Base-by-base conservation (phyloP, 495 filamentous ascomycete species). In the Daldinia decipiens region DNA sequence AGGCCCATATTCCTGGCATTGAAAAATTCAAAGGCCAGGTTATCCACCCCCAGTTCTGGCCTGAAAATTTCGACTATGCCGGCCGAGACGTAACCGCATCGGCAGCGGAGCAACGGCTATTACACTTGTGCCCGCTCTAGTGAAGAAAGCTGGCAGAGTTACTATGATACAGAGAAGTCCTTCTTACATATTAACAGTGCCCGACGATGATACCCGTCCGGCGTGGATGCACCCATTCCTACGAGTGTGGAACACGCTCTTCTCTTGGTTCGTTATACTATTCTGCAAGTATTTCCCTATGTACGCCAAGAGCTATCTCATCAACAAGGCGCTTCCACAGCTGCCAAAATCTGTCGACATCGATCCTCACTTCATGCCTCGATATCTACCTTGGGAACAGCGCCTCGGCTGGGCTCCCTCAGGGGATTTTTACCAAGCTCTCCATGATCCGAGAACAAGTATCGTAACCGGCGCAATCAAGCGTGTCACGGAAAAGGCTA, bases 301-400 rank as follows among this genome's bases (percentile, higher is more conserved):
- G 12, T 59, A 79, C 5, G 83, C 86, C 1, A 76, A 82, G 11
- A 80, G 75, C 59, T 29, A 87, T n/a, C 59, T 94, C 5, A 75
- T 73, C 13, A 61, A 70, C 6, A 68, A 62, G 24, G 82, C 85
- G 13, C 73, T 78, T 32, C 59, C 72, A 17, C 81, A 86, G 36
- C 83, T 95, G 2, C 89, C 90, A 4, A 59, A 72, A 3, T 79
- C 79, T 47, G 79, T 91, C 43, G 81, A 86, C 12, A 65, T 84
- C 38, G 87, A 91, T 39, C 87, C 87, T 2, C 88, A 93, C 73
- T 95, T 94, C 82, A 85, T 84, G 27, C 92, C 92, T 0, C 67
- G 71, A 13, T 95, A 95, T 72, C 84, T 86, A 53, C 89, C 90
- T 5, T 93, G 90, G 84, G 85, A 93, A 24, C 91, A 95, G 75